A percentile compares a stretch with the other conserved stretches of the same genome.
These are phyloP conservation scores for Pyropia yezoensis DNA, from an alignment of 23 red algal genomes.

Conservation along the genomic window DNA sequence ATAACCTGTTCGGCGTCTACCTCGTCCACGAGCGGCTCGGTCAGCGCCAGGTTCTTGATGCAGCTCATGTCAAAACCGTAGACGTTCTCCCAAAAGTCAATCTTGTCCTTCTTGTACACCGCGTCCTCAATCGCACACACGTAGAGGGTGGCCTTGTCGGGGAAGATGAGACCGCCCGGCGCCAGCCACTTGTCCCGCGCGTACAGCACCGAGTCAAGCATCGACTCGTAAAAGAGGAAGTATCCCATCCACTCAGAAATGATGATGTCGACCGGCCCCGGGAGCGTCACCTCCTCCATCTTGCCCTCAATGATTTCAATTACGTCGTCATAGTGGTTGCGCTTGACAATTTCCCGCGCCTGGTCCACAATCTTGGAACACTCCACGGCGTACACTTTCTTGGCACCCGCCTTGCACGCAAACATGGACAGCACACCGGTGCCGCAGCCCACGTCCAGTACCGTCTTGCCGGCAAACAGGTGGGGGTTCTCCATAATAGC, in stretches of 20 bases:
- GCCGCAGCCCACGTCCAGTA: constrained; percentile 96
- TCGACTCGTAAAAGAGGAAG: constrained; percentile 98
- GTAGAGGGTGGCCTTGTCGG: constrained; percentile 73
- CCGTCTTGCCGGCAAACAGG: constrained; percentile 69
- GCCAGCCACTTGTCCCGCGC: constrained; percentile 86
- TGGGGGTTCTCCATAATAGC: constrained; percentile 83
- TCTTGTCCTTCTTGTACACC: constrained; percentile 86
- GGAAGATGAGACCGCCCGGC: constrained; percentile 85
- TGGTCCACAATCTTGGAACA: constrained; percentile 84
- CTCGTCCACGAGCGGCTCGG: constrained; percentile 89
- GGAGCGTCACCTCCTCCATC: constrained; percentile 85
- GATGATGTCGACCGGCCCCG: constrained; percentile 86
- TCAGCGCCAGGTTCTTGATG: constrained; percentile 90
- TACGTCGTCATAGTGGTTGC: constrained; percentile 62
- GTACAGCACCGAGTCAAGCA: constrained; percentile 90
- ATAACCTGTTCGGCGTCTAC: constrained; percentile 84
- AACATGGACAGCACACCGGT: constrained; percentile 93
- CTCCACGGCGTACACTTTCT: constrained; percentile 89
- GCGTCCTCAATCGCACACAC: constrained; percentile 95
- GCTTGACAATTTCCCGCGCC: constrained; percentile 61
- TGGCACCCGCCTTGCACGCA: constrained; percentile 84
- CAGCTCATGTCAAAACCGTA: constrained; percentile 88
- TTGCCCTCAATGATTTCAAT: constrained; percentile 71
- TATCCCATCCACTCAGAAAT: constrained; percentile 99
- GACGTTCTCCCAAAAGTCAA: constrained; percentile 98